A percentile compares a stretch with the other conserved stretches of the same genome.
Evolutionary conservation across 139 green algal species (phyloP).

Genomic region (Chlorella sp.): DNA sequence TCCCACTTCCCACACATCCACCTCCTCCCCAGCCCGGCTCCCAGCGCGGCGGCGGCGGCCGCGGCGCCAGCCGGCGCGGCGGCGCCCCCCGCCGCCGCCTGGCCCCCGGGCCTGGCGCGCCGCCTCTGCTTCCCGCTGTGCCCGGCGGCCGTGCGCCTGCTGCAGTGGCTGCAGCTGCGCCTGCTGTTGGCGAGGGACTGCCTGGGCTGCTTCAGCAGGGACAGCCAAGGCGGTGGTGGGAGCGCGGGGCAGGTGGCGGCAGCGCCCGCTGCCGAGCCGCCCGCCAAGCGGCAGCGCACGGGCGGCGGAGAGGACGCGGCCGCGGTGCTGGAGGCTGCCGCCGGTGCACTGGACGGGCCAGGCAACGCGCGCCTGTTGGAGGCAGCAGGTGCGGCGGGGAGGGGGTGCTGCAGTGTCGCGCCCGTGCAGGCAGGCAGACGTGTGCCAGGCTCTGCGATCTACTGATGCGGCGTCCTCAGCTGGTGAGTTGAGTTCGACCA

Average conservation of each 20-base stretch:
- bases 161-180: slow-evolving; percentile 26
- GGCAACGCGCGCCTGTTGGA: not conserved
- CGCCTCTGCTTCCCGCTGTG: slow-evolving; percentile 12
- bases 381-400: not conserved
- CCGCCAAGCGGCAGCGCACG: slow-evolving; percentile 2
- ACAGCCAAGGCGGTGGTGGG: not conserved
- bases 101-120: not conserved
- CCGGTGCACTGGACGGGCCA: not conserved
- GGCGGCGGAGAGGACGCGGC: not conserved
- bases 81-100: not conserved
- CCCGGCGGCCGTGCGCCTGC: not conserved
- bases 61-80: not conserved
- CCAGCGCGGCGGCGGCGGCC: not conserved
- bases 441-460: not conserved
- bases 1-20: not conserved
- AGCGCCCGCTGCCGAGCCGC: not conserved
- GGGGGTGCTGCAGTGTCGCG: not conserved
- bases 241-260: not conserved
- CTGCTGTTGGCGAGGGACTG: not conserved
- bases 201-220: not conserved
- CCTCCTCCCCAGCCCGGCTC: not conserved
- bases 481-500: not conserved
- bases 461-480: not conserved
- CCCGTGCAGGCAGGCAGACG: slow-evolving; percentile 1
- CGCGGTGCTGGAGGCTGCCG: not conserved